phyloP scores from a whole-genome alignment of 257 asterid genomes.

The Salvia hispanica region DNA sequence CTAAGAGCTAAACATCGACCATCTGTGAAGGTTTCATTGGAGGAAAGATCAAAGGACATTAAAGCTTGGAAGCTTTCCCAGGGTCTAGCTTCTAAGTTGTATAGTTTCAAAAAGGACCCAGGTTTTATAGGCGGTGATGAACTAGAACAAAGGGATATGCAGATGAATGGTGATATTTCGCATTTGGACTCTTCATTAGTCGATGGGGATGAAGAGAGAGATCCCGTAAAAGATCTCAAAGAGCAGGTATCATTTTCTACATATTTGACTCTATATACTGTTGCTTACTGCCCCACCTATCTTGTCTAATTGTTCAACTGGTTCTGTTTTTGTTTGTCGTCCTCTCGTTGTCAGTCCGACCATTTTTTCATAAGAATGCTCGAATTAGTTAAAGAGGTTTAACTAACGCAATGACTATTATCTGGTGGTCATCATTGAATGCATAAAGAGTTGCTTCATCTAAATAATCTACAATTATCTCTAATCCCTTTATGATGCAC shows the following conservation, averaged over 20 bases:
- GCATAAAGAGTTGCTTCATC: not conserved
- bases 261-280: conserved; percentile 1
- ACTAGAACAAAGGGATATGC: conserved; percentile 40
- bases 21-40: conserved; percentile 67
- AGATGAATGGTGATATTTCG: conserved; percentile 51
- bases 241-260: conserved; percentile 63
- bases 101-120: conserved; percentile 64
- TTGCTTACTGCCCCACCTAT: not conserved
- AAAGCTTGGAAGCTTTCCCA: conserved; percentile 62
- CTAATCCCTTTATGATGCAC: not conserved
- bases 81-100: conserved; percentile 77
- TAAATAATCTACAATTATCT: not conserved
- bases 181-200: conserved; percentile 43
- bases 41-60: conserved; percentile 73
- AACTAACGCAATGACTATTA: not conserved
- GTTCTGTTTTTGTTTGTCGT: not conserved
- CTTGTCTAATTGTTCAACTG: not conserved
- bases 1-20: conserved; percentile 83
- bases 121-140: conserved; percentile 45
- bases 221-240: conserved; percentile 77
- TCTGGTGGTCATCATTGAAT: not conserved
- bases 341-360: conserved; percentile 2
- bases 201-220: conserved; percentile 50
- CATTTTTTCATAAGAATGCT: not conserved
- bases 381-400: not conserved